phyloP scores from a whole-genome alignment of 352 stramenopile genomes.

The Phytophthora sp. region DNA sequence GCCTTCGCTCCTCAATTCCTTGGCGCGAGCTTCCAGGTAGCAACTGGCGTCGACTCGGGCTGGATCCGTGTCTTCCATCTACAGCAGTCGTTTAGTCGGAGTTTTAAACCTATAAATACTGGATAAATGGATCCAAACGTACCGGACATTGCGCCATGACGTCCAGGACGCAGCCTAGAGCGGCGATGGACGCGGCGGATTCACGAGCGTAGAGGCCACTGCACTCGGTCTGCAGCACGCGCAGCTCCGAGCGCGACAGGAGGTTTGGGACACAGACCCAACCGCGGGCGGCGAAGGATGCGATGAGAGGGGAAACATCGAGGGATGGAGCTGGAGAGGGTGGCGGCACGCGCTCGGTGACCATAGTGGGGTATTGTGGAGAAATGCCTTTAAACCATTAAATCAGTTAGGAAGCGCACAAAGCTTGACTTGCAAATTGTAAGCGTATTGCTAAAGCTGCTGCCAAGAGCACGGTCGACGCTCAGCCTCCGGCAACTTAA shows the following conservation, averaged over 20 bases:
- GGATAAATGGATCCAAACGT: too few species aligned
- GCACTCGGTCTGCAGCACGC: constrained; percentile 48
- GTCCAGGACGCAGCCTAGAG: constrained; percentile 66
- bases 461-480: too few species aligned
- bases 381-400: not conserved
- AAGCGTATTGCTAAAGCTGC: not conserved
- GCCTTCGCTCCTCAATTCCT: constrained; percentile 29
- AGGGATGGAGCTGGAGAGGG: not conserved
- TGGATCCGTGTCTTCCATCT: constrained; percentile 51
- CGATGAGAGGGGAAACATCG: not conserved
- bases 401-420: not conserved
- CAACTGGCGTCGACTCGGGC: constrained; percentile 30
- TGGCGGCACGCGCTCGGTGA: constrained; percentile 9
- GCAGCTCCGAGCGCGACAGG: constrained; percentile 47
- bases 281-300: constrained; percentile 25
- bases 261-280: constrained; percentile 39
- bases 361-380: constrained; percentile 6
- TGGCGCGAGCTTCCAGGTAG: constrained; percentile 39
- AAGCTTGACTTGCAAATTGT: not conserved
- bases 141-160: constrained; percentile 63
- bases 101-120: too few species aligned
- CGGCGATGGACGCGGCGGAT: constrained; percentile 20
- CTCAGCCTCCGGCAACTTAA: too few species aligned
- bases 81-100: not conserved
- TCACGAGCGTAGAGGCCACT: constrained; percentile 21